A percentile compares a stretch with the other conserved stretches of the same genome.
phyloP scores from a whole-genome alignment of 352 stramenopile species.

The Globisporangium recalcitrans region DNA sequence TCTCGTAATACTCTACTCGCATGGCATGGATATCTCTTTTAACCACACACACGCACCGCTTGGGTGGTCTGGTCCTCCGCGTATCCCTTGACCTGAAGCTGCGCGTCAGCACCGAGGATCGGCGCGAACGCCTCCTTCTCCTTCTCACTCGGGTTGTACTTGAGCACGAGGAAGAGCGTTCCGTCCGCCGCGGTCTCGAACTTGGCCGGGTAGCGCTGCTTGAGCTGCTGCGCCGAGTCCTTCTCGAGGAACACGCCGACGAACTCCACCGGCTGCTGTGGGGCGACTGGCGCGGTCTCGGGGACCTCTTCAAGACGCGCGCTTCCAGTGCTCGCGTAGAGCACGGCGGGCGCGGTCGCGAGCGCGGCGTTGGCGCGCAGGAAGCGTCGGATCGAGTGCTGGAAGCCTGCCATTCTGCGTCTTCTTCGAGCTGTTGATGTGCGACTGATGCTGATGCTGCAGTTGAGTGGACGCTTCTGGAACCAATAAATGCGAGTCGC shows the following conservation, averaged over 20 bases:
- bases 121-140: slow-evolving; percentile 74
- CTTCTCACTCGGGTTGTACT: slow-evolving; percentile 63
- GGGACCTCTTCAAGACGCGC: slow-evolving; percentile 24
- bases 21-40: too few species aligned
- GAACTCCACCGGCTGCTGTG: slow-evolving; percentile 46
- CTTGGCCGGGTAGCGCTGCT: slow-evolving; percentile 51
- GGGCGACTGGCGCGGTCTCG: background rate
- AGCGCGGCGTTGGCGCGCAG: slow-evolving; percentile 12
- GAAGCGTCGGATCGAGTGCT: slow-evolving; percentile 14
- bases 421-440: background rate
- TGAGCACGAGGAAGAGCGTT: slow-evolving; percentile 67
- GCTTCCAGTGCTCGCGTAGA: slow-evolving; percentile 17
- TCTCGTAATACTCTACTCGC: background rate
- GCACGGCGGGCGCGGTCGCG: slow-evolving; percentile 17
- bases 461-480: background rate
- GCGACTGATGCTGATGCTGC: background rate
- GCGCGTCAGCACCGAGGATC: slow-evolving; percentile 49
- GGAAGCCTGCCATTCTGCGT: slow-evolving; percentile 13
- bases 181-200: slow-evolving; percentile 27
- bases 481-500: too few species aligned
- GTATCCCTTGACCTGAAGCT: slow-evolving; percentile 60
- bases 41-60: slow-evolving; percentile 26
- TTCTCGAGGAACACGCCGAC: slow-evolving; percentile 73
- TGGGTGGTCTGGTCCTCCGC: slow-evolving; percentile 65
- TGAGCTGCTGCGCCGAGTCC: slow-evolving; percentile 41